These are phyloP conservation scores for Penicillium diatomitis DNA, from an alignment of 495 filamentous ascomycete genomes.

Conservation along the genomic window DNA sequence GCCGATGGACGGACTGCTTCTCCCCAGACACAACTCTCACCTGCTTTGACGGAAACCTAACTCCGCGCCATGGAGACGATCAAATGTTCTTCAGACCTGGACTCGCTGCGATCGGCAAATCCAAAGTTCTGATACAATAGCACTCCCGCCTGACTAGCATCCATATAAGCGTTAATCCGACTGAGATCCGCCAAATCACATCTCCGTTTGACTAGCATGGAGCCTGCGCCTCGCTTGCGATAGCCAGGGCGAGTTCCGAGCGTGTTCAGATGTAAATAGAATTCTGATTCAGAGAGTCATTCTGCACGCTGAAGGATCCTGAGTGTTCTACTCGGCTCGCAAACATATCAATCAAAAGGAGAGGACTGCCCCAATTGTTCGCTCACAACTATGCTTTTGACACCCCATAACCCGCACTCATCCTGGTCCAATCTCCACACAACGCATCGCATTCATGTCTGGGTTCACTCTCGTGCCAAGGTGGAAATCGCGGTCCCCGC, in stretches of 20 bases:
- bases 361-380: not conserved
- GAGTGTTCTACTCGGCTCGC: too few relatives aligned
- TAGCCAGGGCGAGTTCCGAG: constrained; percentile 42
- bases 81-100: not conserved
- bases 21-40: too few relatives aligned
- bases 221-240: constrained; percentile 39
- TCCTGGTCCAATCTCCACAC: constrained; percentile 9
- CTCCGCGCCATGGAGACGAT: constrained; percentile 13
- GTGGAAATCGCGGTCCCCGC: constrained; percentile 18
- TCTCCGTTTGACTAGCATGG: constrained; percentile 42
- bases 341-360: not conserved
- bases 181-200: constrained; percentile 31
- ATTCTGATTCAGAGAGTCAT: too few relatives aligned
- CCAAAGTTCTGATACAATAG: constrained; percentile 22
- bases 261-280: constrained; percentile 33
- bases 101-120: constrained; percentile 21
- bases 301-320: too few relatives aligned
- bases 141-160: constrained; percentile 22
- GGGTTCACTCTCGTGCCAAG: constrained; percentile 17
- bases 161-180: constrained; percentile 20
- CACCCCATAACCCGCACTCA: constrained; percentile 17
- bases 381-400: constrained; percentile 19
- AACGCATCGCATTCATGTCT: constrained; percentile 9
- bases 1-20: too few relatives aligned
- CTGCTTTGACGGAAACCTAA: not conserved